Base-by-base conservation (phyloP, 1,284 basidiomycete species). In the Testicularia cyperi region DNA sequence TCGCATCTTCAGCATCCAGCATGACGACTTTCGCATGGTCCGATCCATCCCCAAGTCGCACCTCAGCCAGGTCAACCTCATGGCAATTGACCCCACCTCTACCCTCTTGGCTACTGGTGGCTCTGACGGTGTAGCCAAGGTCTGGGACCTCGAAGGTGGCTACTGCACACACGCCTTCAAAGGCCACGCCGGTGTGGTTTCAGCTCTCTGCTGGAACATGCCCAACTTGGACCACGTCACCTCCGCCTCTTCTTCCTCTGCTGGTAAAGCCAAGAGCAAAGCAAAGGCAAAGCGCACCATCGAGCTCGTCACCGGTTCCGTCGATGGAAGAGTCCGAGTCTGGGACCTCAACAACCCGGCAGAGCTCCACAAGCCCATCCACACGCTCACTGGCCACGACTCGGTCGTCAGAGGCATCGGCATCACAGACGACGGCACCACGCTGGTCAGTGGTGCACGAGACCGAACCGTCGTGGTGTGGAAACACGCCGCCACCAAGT, bases 141-240 rank as follows among this genome's bases (percentile, higher is more conserved):
- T 99, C 8, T 98, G 92, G 91, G 88, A 97, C 75, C 83, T 94
- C 33, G 79, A 82, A 3, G 85, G 86, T 15, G 94, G 91, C 8
- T 92, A 87, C 76, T 85, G 89, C 29, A 99, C 95, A 0, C 95
- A 99, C 77, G 83, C 92, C 12, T 92, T 96, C 81, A 88, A 88
- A 71, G 68, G 65, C 4, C 94, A 94, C 9, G 95, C 97, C 72
- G 95, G 92, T 6, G 94, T 95, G 14, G 88, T 96, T 39, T 87
- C 97, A 67, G 90, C 88, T 55, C 88, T 95, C 8, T 80, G 95
- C 39, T 80, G 83, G 32, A 96, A 94, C 79, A 86, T 86, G 74
- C 88, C 84, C 72, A 80, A 80, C 53, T 80, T 85, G 78, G 9
- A 31, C n/a, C 18, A 23, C 12, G 23, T 22, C 4, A 3, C 44